A percentile compares a stretch with the other conserved stretches of the same genome.
These are phyloP conservation scores for Scorias spongiosa DNA, from an alignment of 2,329 filamentous ascomycete species.

Conservation along the genomic window DNA sequence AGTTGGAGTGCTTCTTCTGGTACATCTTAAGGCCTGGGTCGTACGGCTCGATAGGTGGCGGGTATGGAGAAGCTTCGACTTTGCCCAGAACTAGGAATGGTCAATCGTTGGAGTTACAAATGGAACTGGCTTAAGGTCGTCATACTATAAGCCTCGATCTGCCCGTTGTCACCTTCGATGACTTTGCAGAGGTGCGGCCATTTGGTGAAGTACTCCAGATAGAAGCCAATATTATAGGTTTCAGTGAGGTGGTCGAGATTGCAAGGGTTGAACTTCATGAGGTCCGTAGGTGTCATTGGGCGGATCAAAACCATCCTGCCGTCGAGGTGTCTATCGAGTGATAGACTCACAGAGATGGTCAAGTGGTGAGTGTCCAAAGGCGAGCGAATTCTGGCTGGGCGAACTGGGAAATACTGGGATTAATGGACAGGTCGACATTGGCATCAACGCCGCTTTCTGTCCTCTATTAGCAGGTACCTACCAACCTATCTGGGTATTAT, in stretches of 20 bases:
- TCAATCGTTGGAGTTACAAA: neutral
- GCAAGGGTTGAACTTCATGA: constrained; percentile 81
- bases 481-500: too few species aligned
- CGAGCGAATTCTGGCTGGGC: too few species aligned
- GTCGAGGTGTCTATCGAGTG: too few species aligned
- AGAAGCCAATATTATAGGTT: constrained; percentile 91
- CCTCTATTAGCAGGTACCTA: too few species aligned
- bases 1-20: constrained; percentile 40
- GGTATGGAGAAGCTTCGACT: constrained; percentile 66
- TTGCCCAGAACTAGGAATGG: constrained; percentile 73
- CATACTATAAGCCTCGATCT: constrained; percentile 84
- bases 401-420: too few species aligned
- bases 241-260: constrained; percentile 96
- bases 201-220: constrained; percentile 86
- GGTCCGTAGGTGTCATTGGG: constrained; percentile 67
- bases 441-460: too few species aligned
- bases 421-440: too few species aligned
- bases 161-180: constrained; percentile 62
- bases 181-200: constrained; percentile 94
- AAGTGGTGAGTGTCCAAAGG: too few species aligned
- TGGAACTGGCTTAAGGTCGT: neutral
- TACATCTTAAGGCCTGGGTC: constrained; percentile 34
- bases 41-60: constrained; percentile 56
- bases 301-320: constrained; percentile 38
- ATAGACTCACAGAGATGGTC: too few species aligned